A percentile compares a stretch with the other conserved stretches of the same genome.
Evolutionary conservation across 768 basidiomycete genomes (phyloP).

Genomic region (Boletus tomentosulus): DNA sequence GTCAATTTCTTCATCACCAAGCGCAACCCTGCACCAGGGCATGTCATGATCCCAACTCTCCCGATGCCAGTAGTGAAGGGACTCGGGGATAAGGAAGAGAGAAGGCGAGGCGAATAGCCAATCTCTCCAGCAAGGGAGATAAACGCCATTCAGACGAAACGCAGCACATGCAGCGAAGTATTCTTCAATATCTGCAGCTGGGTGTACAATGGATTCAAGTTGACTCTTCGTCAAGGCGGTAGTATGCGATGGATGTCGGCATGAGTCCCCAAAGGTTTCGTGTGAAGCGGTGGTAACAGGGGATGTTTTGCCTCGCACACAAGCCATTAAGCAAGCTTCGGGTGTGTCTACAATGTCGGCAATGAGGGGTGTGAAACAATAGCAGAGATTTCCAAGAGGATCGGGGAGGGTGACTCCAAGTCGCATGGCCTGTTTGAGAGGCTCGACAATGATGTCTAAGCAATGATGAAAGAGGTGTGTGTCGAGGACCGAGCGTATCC

Average conservation of each 20-base stretch:
- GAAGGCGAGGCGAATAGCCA: too few species aligned
- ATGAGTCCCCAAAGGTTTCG: slow-evolving; percentile 27
- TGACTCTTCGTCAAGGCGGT: slow-evolving; percentile 23
- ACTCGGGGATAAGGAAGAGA: too few species aligned
- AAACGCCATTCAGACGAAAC: too few species aligned
- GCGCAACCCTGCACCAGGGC: neutral
- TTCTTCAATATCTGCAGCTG: too few species aligned
- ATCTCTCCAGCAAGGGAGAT: too few species aligned
- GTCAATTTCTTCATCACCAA: slow-evolving; percentile 2
- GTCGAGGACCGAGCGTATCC: neutral
- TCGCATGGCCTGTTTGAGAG: neutral
- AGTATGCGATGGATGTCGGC: slow-evolving; percentile 35
- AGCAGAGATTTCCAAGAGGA: neutral
- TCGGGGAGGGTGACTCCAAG: neutral
- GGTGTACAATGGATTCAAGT: too few species aligned
- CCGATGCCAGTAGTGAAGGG: too few species aligned
- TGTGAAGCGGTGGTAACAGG: slow-evolving; percentile 30
- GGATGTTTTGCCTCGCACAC: slow-evolving; percentile 29
- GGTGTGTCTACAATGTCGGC: slow-evolving; percentile 25
- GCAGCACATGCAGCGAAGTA: too few species aligned
- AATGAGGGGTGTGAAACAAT: neutral
- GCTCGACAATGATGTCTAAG: neutral
- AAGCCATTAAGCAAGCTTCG: slow-evolving; percentile 27
- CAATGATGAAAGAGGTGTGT: neutral
- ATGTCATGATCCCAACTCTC: too few species aligned